Base-by-base conservation (phyloP, 495 filamentous ascomycete species). In the Parachaetomium inaequale region DNA sequence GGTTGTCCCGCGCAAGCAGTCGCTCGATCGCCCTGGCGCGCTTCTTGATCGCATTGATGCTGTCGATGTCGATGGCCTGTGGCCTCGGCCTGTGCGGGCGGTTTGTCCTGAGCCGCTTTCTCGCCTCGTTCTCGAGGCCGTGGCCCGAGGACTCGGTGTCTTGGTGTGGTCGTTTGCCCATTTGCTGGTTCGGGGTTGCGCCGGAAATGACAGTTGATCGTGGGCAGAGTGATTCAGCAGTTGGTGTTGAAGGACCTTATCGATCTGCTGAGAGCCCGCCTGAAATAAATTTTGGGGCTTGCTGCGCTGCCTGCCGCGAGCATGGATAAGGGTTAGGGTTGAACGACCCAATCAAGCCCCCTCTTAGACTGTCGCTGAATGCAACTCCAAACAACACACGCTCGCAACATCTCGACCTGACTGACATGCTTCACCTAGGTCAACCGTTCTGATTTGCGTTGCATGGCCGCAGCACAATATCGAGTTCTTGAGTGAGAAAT, bases 11-110 rank as follows among this genome's bases (percentile, higher is more conserved):
- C 21, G 82, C 79, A 53, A 96, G 83, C 1, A 89, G 78, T 26
- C 88, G 76, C 57, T 78, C 79, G 26, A 89, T 80, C 25, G 85
- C 81, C 19, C 86, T 79, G 47, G 84, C 83, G 19, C 83, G 79
- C 64, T 85, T 84, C 70, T 86, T 88, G 57, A 84, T 67, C 47
- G 76, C 74, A 64, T 69, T 72, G 45, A 77, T 63, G 49, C 63
- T 76, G 46, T 68, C 74, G 59, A 68, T 66, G 66, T 72, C 68
- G 42, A 72, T 70, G 63, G 75, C 70, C 51, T 71, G 67, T 49
- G 65, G 57, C 65, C 72, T 69, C 25, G 70, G 42, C 38, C 62
- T 64, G 55, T 68, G 65, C 62, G 65, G 64, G 55, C 52, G 72
- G 54, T 59, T 56, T 58, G 58, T 59, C 49, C 38, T 68, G 58